Evolutionary conservation across 306 rosid genomes (phyloP).

Genomic region (Vigna angularis): DNA sequence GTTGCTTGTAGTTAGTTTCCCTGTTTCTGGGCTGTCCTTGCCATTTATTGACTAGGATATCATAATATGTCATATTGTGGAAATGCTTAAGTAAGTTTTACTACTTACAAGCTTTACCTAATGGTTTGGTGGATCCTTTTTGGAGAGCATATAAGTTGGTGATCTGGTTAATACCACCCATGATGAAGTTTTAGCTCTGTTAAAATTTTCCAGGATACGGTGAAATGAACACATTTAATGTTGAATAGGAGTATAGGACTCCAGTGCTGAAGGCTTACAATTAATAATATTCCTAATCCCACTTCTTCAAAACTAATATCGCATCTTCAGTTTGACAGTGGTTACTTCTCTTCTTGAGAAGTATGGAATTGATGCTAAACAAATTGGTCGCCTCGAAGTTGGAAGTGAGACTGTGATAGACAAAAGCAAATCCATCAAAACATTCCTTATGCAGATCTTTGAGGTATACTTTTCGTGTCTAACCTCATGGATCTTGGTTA

Average conservation of each 20-base stretch:
- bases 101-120: constrained; percentile 16
- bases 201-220: neutral
- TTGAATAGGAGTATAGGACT: constrained; percentile 2
- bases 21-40: neutral
- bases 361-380: constrained; percentile 85
- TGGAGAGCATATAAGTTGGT: constrained; percentile 13
- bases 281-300: neutral
- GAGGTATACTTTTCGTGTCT: constrained; percentile 64
- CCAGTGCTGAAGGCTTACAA: constrained; percentile 12
- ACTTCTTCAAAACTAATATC: constrained; percentile 39
- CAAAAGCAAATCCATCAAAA: constrained; percentile 99
- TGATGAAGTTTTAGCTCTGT: constrained; percentile 1
- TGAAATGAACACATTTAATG: constrained; percentile 1
- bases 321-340: constrained; percentile 83
- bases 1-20: constrained; percentile 5
- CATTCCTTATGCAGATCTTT: constrained; percentile 96
- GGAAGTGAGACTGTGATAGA: constrained; percentile 99
- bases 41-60: neutral
- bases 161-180: constrained; percentile 4
- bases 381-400: constrained; percentile 98
- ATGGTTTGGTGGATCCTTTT: constrained; percentile 5
- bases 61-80: neutral
- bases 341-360: constrained; percentile 88
- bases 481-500: constrained; percentile 7
- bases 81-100: constrained; percentile 20